Evolutionary conservation across 192 early-diverging fungal genomes (phyloP), one percentile per base, ranked within the genome.

Genomic region (Coemansia sp.): DNA sequence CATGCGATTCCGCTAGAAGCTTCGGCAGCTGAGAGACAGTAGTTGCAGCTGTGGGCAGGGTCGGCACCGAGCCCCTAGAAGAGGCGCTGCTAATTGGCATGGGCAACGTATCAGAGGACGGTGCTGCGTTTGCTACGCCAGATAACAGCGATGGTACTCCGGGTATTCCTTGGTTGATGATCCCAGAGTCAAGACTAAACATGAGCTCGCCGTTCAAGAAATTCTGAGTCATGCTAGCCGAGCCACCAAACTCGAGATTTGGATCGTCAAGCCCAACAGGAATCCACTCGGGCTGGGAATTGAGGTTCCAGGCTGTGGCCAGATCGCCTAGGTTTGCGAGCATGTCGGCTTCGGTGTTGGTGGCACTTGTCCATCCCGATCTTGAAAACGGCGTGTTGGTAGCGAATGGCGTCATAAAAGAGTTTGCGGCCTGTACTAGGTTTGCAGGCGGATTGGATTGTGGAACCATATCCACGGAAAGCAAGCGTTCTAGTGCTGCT

Each of bases 401-500:
- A 34, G 62, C 58, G n/a, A 80, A 61, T 36, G 78, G 73, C 20
- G 73, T 69, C 62, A 80, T 71, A 36, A 55, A 80, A 7, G 73
- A 68, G 56, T 80, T 80, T 11, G 62, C 78, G 9, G 65, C 40
- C 59, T 75, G 72, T 13, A 80, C 59, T 15, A 75, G 62, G 25
- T 80, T 70, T 15, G 72, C 48, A 14, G 69, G 73, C 20, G 65
- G 48, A 52, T 68, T 68, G 9, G 69, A 43, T 43, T 62, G 53
- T n/a, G 78, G 72, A 9, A 75, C 34, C 78, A 80, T 80, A 43
- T 80, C 78, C 2, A 80, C 78, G 20, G 78, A 74, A 14, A 80
- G 66, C 52, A 80, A 65, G 3, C 62, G 68, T 11, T 72, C 61
- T 46, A 80, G 65, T 10, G 66, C 69, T 43, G 71, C 73, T 2